Evolutionary conservation across 2,329 filamentous ascomycete species (phyloP).

Genomic region (Aspergillus amoenus): DNA sequence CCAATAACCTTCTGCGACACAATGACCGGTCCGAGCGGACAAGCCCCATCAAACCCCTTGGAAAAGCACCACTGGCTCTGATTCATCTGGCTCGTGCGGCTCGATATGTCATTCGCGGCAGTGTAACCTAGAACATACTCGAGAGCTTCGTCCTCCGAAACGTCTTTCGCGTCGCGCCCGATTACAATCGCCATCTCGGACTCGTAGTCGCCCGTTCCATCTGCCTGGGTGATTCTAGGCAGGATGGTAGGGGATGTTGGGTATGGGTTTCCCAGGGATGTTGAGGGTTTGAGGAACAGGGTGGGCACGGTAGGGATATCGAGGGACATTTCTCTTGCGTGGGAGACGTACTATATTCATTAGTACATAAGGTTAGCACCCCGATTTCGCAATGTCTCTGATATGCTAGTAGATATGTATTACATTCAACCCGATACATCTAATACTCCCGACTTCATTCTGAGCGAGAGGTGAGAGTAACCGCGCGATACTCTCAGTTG

Average conservation of each 20-base stretch:
- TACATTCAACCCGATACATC: slow-evolving; percentile 60
- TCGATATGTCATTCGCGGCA: slow-evolving; percentile 63
- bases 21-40: slow-evolving; percentile 47
- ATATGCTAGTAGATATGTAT: too few species aligned
- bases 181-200: slow-evolving; percentile 60
- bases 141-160: slow-evolving; percentile 56
- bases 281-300: slow-evolving; percentile 59
- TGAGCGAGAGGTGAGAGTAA: slow-evolving; percentile 54
- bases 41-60: slow-evolving; percentile 59
- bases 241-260: slow-evolving; percentile 49
- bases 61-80: slow-evolving; percentile 59
- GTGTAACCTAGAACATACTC: slow-evolving; percentile 65
- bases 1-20: not conserved
- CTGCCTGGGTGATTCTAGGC: slow-evolving; percentile 53
- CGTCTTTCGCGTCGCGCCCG: slow-evolving; percentile 54
- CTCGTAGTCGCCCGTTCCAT: slow-evolving; percentile 60
- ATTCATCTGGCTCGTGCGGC: slow-evolving; percentile 55
- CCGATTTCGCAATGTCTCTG: slow-evolving; percentile 1
- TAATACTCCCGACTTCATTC: slow-evolving; percentile 55
- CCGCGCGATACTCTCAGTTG: slow-evolving; percentile 34
- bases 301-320: slow-evolving; percentile 55
- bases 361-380: not conserved
- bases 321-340: slow-evolving; percentile 54
- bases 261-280: slow-evolving; percentile 56
- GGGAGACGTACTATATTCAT: slow-evolving; percentile 46